Percentiles rank a stretch among this genome's conserved stretches.
These are phyloP conservation scores for Lichtheimia ramosa DNA, from an alignment of 371 early-diverging fungal species.

Conservation along the genomic window DNA sequence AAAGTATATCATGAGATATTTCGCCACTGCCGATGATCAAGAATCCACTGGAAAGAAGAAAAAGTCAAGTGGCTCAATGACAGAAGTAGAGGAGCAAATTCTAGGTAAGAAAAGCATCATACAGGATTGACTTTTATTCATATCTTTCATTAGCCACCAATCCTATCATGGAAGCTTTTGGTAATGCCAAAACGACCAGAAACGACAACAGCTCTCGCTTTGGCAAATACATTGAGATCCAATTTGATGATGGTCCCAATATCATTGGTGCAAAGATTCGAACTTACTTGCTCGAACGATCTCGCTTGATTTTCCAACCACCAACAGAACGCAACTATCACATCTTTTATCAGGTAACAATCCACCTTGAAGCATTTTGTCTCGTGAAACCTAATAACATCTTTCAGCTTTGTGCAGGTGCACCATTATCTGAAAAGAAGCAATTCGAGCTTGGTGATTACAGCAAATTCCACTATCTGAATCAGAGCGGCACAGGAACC, in stretches of 20 bases:
- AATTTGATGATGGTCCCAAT: constrained; percentile 74
- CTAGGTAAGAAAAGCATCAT: constrained; percentile 27
- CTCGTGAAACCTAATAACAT: too few species aligned
- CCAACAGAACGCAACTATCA: constrained; percentile 96
- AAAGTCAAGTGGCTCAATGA: constrained; percentile 42
- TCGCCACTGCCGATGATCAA: constrained; percentile 82
- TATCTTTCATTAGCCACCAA: constrained; percentile 75
- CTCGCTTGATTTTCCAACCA: constrained; percentile 93
- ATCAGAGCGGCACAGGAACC: constrained; percentile 78
- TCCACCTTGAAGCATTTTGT: too few species aligned
- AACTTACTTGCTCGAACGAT: constrained; percentile 97
- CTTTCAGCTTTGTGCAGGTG: constrained; percentile 83
- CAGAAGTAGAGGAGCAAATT: constrained; percentile 76
- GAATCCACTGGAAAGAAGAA: constrained; percentile 30
- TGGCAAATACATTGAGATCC: constrained; percentile 98
- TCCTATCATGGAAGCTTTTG: constrained; percentile 99
- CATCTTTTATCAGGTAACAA: constrained; percentile 94
- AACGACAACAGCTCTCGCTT: constrained; percentile 99
- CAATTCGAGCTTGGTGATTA: constrained; percentile 75
- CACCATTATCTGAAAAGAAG: constrained; percentile 80
- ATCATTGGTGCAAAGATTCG: constrained; percentile 96
- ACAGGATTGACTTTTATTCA: background rate
- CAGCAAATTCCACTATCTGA: constrained; percentile 79
- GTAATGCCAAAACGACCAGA: constrained; percentile 99
- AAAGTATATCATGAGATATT: constrained; percentile 95